These are phyloP conservation scores for Tulasnella sp. DNA, from an alignment of 768 basidiomycete species.

Conservation along the genomic window DNA sequence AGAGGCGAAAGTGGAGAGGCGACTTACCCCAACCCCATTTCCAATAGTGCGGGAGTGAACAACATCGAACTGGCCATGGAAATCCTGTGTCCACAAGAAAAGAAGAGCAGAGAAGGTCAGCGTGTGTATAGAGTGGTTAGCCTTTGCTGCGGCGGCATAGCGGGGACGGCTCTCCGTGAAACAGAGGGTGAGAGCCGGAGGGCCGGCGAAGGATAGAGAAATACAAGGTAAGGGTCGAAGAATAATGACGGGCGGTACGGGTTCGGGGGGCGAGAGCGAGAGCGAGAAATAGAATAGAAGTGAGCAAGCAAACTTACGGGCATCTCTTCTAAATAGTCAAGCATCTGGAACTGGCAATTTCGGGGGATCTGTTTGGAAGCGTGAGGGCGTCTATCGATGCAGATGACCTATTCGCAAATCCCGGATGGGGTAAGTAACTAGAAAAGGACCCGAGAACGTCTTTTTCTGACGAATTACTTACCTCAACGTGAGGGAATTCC, in stretches of 20 bases:
- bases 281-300: neutral
- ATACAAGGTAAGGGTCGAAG: neutral
- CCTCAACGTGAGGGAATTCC: conserved; percentile 15
- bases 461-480: neutral
- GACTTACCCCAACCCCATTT: neutral
- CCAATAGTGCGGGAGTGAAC: conserved; percentile 11
- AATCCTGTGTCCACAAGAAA: neutral
- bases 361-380: neutral
- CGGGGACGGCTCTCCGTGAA: neutral
- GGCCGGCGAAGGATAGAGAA: neutral
- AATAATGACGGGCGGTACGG: neutral
- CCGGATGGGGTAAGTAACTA: neutral
- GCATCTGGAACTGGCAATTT: conserved; percentile 1
- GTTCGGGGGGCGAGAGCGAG: neutral
- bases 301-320: neutral
- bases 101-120: neutral
- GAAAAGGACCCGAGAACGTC: neutral
- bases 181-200: neutral
- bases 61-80: conserved; percentile 12
- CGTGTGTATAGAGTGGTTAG: neutral
- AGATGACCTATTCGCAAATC: neutral
- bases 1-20: too few relatives aligned
- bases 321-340: neutral
- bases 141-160: neutral
- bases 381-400: neutral